These are phyloP conservation scores for Cnidoscolus chayamansa DNA, from an alignment of 441 rosid species.

Conservation along the genomic window DNA sequence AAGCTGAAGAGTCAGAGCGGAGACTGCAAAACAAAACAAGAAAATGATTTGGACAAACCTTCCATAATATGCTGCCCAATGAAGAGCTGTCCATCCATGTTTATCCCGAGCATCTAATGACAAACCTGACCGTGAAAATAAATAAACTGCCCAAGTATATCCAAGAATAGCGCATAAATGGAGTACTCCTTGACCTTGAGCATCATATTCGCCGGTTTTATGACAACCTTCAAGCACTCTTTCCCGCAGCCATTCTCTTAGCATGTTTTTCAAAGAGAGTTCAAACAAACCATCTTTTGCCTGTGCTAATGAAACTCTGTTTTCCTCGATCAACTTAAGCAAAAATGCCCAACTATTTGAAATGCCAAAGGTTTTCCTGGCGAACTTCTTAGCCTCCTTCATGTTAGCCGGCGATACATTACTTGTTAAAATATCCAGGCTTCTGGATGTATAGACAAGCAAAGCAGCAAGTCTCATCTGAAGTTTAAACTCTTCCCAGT, in stretches of 20 bases:
- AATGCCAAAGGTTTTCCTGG: slow-evolving; percentile 44
- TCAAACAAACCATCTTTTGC: slow-evolving; percentile 72
- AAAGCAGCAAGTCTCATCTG: slow-evolving; percentile 80
- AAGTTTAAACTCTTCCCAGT: slow-evolving; percentile 70
- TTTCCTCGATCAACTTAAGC: slow-evolving; percentile 57
- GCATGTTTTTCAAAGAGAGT: slow-evolving; percentile 66
- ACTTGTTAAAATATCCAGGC: slow-evolving; percentile 51
- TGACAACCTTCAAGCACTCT: slow-evolving; percentile 55
- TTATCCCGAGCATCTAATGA: slow-evolving; percentile 88
- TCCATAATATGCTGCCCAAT: slow-evolving; percentile 93
- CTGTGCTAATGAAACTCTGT: slow-evolving; percentile 46
- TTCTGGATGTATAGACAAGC: slow-evolving; percentile 69
- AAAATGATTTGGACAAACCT: slow-evolving; percentile 39
- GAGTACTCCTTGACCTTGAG: slow-evolving; percentile 81
- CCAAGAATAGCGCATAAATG: slow-evolving; percentile 92
- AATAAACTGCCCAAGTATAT: slow-evolving; percentile 78
- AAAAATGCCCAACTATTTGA: slow-evolving; percentile 62
- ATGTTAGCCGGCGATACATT: slow-evolving; percentile 50
- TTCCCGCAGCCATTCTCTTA: slow-evolving; percentile 91
- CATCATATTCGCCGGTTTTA: slow-evolving; percentile 64
- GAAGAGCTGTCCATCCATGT: slow-evolving; percentile 98
- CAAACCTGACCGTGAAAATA: slow-evolving; percentile 70
- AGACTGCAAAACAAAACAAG: not conserved
- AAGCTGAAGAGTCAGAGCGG: slow-evolving; percentile 10
- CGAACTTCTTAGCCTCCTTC: slow-evolving; percentile 73